phyloP scores from a whole-genome alignment of 2,329 filamentous ascomycete species.

The Monosporascus sp. region DNA sequence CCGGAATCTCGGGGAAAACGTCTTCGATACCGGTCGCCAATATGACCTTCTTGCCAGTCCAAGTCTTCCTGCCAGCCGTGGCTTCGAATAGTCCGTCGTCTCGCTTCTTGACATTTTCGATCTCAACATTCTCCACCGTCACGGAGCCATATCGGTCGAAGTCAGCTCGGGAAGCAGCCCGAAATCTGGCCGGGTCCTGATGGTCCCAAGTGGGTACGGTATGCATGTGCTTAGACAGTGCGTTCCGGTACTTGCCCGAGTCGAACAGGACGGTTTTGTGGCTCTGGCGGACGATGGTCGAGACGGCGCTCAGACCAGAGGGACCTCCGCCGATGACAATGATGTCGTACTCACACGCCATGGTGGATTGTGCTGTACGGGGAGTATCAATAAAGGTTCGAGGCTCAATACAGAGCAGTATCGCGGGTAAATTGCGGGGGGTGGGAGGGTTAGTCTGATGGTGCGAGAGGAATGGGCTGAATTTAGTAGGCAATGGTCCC shows the following conservation, averaged over 20 bases:
- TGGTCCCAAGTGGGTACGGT: conserved; percentile 15
- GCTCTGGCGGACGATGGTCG: conserved; percentile 8
- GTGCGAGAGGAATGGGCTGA: too few relatives aligned
- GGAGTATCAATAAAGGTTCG: not conserved
- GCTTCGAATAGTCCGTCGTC: conserved; percentile 6
- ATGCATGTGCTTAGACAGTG: conserved; percentile 4
- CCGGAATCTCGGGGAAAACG: conserved; percentile 9
- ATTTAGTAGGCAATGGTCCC: too few relatives aligned
- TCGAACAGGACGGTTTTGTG: conserved; percentile 9
- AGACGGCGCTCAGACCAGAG: conserved; percentile 6
- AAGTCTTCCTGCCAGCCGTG: conserved; percentile 1
- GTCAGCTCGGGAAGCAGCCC: conserved; percentile 6
- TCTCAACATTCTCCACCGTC: conserved; percentile 5
- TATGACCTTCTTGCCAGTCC: conserved; percentile 7
- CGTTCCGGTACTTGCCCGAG: conserved; percentile 8
- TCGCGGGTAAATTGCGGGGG: too few relatives aligned
- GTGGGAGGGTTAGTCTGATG: too few relatives aligned
- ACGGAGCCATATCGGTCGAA: conserved; percentile 8
- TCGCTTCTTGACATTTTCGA: conserved; percentile 2
- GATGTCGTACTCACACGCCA: conserved; percentile 6
- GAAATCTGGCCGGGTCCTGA: conserved; percentile 12
- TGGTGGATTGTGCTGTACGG: not conserved
- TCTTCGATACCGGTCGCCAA: conserved; percentile 10
- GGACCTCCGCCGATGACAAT: conserved; percentile 9
- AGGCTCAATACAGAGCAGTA: too few relatives aligned